phyloP scores from a whole-genome alignment of 257 asterid species.

The Solanum rostratum region DNA sequence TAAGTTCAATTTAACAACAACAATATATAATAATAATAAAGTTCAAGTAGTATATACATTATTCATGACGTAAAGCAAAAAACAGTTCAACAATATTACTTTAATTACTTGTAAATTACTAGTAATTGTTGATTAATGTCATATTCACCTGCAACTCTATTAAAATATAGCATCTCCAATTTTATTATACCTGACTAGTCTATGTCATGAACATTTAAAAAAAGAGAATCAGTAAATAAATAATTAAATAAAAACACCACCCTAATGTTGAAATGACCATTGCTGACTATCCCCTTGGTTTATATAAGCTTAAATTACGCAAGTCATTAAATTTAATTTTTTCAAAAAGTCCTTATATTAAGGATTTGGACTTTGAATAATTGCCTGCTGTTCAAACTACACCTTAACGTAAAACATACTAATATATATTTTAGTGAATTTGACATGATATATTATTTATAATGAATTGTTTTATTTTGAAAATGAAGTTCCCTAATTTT shows the following conservation, averaged over 20 bases:
- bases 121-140: neutral
- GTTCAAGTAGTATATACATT: too few species aligned
- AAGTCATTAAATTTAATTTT: neutral
- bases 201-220: neutral
- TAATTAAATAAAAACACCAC: neutral
- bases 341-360: constrained; percentile 26
- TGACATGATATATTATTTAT: neutral
- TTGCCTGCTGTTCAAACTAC: constrained; percentile 87
- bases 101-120: neutral
- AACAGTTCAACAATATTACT: neutral
- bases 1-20: too few species aligned
- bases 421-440: neutral
- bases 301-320: neutral
- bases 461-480: constrained; percentile 13
- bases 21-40: too few species aligned
- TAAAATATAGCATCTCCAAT: neutral
- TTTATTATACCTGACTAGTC: neutral
- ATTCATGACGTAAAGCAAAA: neutral
- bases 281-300: neutral
- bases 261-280: neutral
- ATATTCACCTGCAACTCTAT: neutral
- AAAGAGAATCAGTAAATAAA: neutral
- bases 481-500: constrained; percentile 35
- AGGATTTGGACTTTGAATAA: constrained; percentile 78
- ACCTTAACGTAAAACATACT: constrained; percentile 15